These are phyloP conservation scores for Alternaria ethzedia DNA, from an alignment of 2,329 filamentous ascomycete genomes.

Conservation along the genomic window DNA sequence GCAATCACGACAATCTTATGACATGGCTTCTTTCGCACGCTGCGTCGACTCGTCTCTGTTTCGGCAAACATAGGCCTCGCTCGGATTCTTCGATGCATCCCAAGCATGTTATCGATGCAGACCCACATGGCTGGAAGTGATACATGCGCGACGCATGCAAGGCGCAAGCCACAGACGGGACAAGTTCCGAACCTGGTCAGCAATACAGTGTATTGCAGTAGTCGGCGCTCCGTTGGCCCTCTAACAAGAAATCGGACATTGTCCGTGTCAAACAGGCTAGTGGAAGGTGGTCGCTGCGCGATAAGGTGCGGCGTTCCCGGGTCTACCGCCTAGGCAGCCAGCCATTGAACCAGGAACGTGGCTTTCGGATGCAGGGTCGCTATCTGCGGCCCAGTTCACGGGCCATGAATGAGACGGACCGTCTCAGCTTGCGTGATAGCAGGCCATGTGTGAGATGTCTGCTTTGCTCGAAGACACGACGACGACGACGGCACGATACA, in stretches of 20 bases:
- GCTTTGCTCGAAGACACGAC: neutral
- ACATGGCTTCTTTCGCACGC: neutral
- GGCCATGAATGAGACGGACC: neutral
- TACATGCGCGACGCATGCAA: conserved; percentile 8
- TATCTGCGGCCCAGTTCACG: neutral
- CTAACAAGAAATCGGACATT: neutral
- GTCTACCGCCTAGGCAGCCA: conserved; percentile 5
- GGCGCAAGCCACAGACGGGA: conserved; percentile 12
- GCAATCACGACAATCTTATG: conserved; percentile 1
- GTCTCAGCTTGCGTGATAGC: neutral
- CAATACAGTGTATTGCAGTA: conserved; percentile 2
- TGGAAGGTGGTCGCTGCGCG: conserved; percentile 3
- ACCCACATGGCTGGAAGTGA: conserved; percentile 10
- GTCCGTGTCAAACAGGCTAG: conserved; percentile 9
- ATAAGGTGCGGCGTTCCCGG: conserved; percentile 13
- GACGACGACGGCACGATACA: neutral
- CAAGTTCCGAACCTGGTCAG: conserved; percentile 5
- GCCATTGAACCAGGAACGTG: conserved; percentile 9
- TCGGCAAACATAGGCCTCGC: neutral
- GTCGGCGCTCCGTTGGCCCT: neutral
- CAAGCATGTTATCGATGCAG: neutral
- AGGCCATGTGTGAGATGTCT: neutral
- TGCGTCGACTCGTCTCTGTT: neutral
- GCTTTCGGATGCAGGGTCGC: conserved; percentile 3
- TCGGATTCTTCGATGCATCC: neutral